Evolutionary conservation across 202 grass and related monocot species (phyloP).

Genomic region (Saccharum hybrid): DNA sequence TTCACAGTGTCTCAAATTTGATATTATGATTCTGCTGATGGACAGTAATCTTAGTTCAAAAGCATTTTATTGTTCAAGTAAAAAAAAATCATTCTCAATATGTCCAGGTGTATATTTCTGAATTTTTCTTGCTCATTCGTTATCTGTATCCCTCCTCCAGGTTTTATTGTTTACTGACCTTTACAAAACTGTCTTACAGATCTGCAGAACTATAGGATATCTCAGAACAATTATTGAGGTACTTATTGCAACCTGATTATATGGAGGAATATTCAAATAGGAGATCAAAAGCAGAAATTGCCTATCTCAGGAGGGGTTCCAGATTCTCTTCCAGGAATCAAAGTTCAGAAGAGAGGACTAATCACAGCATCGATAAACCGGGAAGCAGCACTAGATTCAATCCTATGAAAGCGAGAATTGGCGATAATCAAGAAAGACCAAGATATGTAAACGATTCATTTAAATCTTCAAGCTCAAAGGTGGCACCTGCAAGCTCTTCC

Average conservation of each 20-base stretch:
- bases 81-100: not conserved
- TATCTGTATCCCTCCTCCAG: not conserved
- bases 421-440: constrained; percentile 45
- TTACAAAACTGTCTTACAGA: constrained; percentile 1
- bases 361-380: constrained; percentile 13
- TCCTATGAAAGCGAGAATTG: constrained; percentile 22
- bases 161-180: constrained; percentile 15
- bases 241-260: not conserved
- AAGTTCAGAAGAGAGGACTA: constrained; percentile 43
- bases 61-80: not conserved
- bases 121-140: constrained; percentile 13
- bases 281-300: constrained; percentile 41
- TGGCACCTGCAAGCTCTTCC: constrained; percentile 50
- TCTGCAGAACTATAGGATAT: not conserved
- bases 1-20: not conserved
- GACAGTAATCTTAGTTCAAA: not conserved
- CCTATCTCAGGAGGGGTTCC: constrained; percentile 48
- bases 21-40: not conserved
- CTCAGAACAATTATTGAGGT: not conserved
- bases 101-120: not conserved
- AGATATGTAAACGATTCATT: constrained; percentile 44
- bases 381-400: constrained; percentile 40
- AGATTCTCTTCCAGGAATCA: constrained; percentile 39
- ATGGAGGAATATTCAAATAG: constrained; percentile 60
- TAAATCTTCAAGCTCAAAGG: constrained; percentile 44